Evolutionary conservation across 164 flowering plant species (phyloP).

Genomic region (Nymphaea thermarum): DNA sequence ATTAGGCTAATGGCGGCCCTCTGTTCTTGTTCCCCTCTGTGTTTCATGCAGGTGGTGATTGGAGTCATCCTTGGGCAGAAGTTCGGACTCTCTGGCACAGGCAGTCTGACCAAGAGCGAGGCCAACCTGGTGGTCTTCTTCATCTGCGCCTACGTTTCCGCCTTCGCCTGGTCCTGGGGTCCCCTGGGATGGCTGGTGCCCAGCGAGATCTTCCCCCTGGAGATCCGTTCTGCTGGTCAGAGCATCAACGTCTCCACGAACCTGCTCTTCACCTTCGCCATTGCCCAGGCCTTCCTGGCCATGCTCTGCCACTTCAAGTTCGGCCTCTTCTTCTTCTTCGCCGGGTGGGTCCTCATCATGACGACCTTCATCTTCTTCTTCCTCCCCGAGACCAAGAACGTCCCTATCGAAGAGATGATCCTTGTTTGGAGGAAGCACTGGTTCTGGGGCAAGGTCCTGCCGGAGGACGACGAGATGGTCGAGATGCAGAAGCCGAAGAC

Average conservation of each 20-base stretch:
- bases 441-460: slow-evolving; percentile 7
- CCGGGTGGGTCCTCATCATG: slow-evolving; percentile 5
- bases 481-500: background rate
- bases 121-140: background rate
- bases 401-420: slow-evolving; percentile 9
- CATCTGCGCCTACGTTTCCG: slow-evolving; percentile 10
- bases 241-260: slow-evolving; percentile 9
- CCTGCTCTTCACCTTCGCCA: slow-evolving; percentile 9
- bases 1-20: background rate
- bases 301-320: slow-evolving; percentile 13
- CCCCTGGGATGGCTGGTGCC: slow-evolving; percentile 13
- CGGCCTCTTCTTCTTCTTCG: slow-evolving; percentile 12
- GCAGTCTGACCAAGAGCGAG: background rate
- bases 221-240: slow-evolving; percentile 11
- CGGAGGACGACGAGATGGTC: background rate
- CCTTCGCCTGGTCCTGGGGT: slow-evolving; percentile 15
- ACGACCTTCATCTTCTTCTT: slow-evolving; percentile 7
- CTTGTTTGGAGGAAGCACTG: slow-evolving; percentile 11
- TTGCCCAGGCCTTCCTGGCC: slow-evolving; percentile 9
- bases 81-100: slow-evolving; percentile 3
- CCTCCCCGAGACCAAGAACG: slow-evolving; percentile 11
- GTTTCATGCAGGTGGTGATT: slow-evolving; percentile 3
- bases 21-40: background rate
- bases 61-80: slow-evolving; percentile 2
- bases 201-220: slow-evolving; percentile 12